phyloP scores from a whole-genome alignment of 257 asterid genomes.

The Galeopsis tetrahit region DNA sequence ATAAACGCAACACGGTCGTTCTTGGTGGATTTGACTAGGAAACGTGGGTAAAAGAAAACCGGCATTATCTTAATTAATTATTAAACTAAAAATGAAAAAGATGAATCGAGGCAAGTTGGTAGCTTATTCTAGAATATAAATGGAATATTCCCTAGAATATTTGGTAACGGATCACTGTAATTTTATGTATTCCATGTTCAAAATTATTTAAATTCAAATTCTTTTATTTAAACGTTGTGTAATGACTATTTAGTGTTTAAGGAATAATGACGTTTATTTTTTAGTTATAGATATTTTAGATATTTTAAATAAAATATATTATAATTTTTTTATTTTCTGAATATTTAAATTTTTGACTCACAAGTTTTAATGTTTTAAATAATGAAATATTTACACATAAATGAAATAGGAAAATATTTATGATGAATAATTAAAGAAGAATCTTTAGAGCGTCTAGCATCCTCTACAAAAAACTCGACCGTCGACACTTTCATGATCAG shows the following conservation, averaged over 20 bases:
- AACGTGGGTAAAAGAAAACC: neutral
- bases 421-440: neutral
- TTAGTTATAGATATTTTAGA: too few relatives aligned
- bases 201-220: too few relatives aligned
- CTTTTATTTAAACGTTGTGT: too few relatives aligned
- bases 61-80: neutral
- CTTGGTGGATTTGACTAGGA: slow-evolving; percentile 25
- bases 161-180: neutral
- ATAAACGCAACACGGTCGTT: slow-evolving; percentile 24
- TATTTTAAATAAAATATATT: too few relatives aligned
- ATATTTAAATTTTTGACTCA: too few relatives aligned
- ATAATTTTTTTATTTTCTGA: too few relatives aligned
- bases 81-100: neutral
- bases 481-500: neutral
- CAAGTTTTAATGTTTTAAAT: too few relatives aligned
- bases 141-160: slow-evolving; percentile 40
- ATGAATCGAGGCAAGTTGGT: neutral
- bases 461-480: slow-evolving; percentile 21
- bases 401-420: too few relatives aligned
- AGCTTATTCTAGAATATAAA: slow-evolving; percentile 28
- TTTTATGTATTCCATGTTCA: too few relatives aligned
- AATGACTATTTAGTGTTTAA: too few relatives aligned
- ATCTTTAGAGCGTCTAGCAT: neutral
- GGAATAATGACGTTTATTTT: too few relatives aligned
- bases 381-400: too few relatives aligned